Evolutionary conservation across 108 stramenopile species (phyloP).

Genomic region (Cyclotella cryptica): DNA sequence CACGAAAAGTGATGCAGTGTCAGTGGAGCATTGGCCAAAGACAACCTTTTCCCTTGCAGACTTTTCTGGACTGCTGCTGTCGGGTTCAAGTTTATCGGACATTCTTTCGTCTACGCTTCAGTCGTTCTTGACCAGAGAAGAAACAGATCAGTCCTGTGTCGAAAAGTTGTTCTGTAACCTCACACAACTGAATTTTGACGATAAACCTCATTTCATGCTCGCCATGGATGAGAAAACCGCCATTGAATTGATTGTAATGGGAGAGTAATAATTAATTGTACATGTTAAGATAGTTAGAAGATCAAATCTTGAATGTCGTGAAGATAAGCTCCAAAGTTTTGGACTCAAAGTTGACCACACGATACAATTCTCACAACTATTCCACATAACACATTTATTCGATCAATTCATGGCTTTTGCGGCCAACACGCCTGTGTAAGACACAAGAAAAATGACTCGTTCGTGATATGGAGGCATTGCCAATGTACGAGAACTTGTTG

Average conservation of each 20-base stretch:
- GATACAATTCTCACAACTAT: no score
- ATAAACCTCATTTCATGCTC: conserved; percentile 36
- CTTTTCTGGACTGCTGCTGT: conserved; percentile 7
- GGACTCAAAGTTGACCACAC: no score
- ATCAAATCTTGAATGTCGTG: no score
- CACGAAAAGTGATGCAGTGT: conserved; percentile 57
- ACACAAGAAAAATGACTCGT: no score
- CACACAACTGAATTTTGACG: conserved; percentile 18
- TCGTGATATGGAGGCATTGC: no score
- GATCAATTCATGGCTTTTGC: no score
- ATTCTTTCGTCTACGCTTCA: conserved; percentile 2
- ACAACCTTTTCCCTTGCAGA: conserved; percentile 17
- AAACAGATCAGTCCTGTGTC: neutral
- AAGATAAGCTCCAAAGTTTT: no score
- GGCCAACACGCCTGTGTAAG: no score
- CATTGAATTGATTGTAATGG: conserved; percentile 24
- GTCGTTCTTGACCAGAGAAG: neutral
- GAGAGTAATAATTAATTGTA: conserved; percentile 2
- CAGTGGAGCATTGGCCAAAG: conserved; percentile 65
- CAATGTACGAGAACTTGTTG: neutral
- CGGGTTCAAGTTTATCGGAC: neutral
- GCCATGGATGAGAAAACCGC: conserved; percentile 46
- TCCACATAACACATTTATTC: no score
- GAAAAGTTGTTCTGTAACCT: conserved; percentile 8
- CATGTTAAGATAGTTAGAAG: neutral